Conservation (phyloP, 179 eudicot species). For the Carnegiea gigantea region DNA sequence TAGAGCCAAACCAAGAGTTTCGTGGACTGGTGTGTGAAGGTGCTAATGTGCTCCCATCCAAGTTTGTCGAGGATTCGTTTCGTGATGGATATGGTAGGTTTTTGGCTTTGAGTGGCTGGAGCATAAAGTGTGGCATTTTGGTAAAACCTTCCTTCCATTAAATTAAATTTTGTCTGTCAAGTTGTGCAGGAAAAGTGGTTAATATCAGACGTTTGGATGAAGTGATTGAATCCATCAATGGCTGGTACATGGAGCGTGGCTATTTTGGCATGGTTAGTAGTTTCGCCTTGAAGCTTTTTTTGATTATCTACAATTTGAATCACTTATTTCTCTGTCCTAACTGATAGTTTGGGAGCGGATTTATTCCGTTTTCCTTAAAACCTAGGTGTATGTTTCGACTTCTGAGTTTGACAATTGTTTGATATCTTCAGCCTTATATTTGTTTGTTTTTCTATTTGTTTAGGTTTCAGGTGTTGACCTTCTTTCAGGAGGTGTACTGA, state of each 20-base stretch:
- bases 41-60: conserved; percentile 94
- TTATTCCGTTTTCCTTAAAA: background rate
- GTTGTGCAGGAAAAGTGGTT: conserved; percentile 95
- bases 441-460: conserved; percentile 11
- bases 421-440: background rate
- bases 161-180: conserved; percentile 47
- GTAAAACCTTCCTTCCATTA: conserved; percentile 25
- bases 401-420: background rate
- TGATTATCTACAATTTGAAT: background rate
- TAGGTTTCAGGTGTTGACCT: conserved; percentile 96
- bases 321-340: background rate
- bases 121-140: conserved; percentile 15
- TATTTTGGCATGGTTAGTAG: conserved; percentile 92
- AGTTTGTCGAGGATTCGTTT: conserved; percentile 89
- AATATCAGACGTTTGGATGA: conserved; percentile 90
- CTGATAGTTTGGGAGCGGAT: background rate
- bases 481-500: conserved; percentile 92
- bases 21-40: conserved; percentile 99
- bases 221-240: conserved; percentile 87
- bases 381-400: background rate
- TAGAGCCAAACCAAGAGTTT: conserved; percentile 98
- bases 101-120: conserved; percentile 12
- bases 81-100: conserved; percentile 93
- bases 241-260: conserved; percentile 99
- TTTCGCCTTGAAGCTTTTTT: background rate